Evolutionary conservation across 306 rosid species (phyloP), one percentile per base, ranked within the genome.

Genomic region (Vigna reflexopilosa): DNA sequence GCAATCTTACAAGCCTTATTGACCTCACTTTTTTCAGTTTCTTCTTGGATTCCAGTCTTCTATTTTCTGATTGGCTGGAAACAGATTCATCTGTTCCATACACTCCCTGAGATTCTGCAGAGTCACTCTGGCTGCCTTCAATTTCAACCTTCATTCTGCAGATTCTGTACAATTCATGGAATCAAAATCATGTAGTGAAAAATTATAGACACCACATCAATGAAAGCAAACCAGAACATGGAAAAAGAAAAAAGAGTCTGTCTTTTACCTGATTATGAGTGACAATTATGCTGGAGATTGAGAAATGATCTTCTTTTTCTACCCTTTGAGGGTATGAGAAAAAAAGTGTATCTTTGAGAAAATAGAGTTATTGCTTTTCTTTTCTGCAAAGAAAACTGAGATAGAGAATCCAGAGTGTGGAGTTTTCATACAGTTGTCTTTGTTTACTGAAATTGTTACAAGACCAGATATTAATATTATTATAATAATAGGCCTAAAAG

Each of bases 21-120:
- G 98, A 86, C 30, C 86, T 85, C 67, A 87, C 50, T 77, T 86
- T 91, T 83, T 83, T 93, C 77, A 80, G 42, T 59, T 83, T 92
- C 84, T 70, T 90, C 84, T 61, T 87, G 58, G 85, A 70, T 63
- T 88, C 88, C 24, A 65, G 55, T 70, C 63, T 77, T 76, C 34
- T 63, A 67, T 74, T 82, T 78, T 57, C 81, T 42, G 54, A 59
- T 51, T 48, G 71, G 55, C 19, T 48, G 66, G 70, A 50, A 71
- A 77, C 70, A 54, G 90, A 78, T 19, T 63, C 77, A 15, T 67
- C 75, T 44, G 80, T 61, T 78, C 49, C 77, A 56, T 70, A 26
- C 57, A 64, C 44, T 42, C 77, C 32, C 73, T 75, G 87, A 74
- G 86, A 66, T 59, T 82, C 66, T n/a, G 57, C 76, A 73, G 22